Evolutionary conservation across 371 early-diverging fungal genomes (phyloP).

Genomic region (Syncephalastrum sp.): DNA sequence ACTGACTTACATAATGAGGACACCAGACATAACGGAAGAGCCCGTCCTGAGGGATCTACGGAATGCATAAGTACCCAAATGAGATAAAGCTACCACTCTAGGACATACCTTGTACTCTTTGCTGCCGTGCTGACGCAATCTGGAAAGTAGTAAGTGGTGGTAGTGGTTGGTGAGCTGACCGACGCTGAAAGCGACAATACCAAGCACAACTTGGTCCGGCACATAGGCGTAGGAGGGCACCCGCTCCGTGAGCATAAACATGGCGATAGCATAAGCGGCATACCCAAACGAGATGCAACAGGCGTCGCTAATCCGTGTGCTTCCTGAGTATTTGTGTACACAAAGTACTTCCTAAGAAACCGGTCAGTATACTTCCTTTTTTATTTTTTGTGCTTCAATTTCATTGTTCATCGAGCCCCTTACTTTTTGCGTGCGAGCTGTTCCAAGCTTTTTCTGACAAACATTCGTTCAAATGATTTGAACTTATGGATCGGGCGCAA

Average conservation of each 20-base stretch:
- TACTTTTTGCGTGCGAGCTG: too few species aligned
- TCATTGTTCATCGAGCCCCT: too few species aligned
- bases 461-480: too few species aligned
- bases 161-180: conserved; percentile 34
- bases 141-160: conserved; percentile 34
- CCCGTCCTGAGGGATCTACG: conserved; percentile 29
- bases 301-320: conserved; percentile 13
- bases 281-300: conserved; percentile 24
- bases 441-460: too few species aligned
- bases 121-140: conserved; percentile 18
- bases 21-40: conserved; percentile 41
- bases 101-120: conserved; percentile 29
- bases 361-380: neutral
- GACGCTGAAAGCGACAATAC: conserved; percentile 17
- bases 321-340: conserved; percentile 39
- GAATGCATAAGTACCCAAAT: too few species aligned
- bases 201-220: conserved; percentile 3
- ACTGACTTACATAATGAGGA: conserved; percentile 43
- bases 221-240: conserved; percentile 3
- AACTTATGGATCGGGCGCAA: too few species aligned
- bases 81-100: too few species aligned
- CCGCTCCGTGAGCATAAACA: conserved; percentile 8
- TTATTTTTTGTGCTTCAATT: too few species aligned
- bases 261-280: conserved; percentile 10
- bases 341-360: conserved; percentile 30